Percentiles rank a stretch among this genome's conserved stretches.
phyloP scores from a whole-genome alignment of 1,284 basidiomycete genomes.

The Sporisorium scitamineum region DNA sequence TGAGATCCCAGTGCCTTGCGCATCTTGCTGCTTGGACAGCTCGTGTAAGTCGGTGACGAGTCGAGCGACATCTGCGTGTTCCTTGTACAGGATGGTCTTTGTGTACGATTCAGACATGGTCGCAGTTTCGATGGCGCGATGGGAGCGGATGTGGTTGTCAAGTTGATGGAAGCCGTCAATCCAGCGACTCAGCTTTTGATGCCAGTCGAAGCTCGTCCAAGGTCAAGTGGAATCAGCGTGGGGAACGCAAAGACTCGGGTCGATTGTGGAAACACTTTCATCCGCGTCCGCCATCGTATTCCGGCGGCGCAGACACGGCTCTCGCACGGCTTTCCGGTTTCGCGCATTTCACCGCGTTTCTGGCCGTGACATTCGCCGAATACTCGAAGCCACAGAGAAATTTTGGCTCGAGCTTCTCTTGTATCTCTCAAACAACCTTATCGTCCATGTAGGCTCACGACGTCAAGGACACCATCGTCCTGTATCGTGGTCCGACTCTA shows the following conservation, averaged over 20 bases:
- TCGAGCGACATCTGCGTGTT: constrained; percentile 20
- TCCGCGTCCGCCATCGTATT: background rate
- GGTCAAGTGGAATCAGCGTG: background rate
- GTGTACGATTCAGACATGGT: constrained; percentile 24
- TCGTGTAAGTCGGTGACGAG: constrained; percentile 36
- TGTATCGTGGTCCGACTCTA: no score
- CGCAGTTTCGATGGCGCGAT: background rate
- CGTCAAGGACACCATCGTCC: background rate
- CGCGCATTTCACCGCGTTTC: background rate
- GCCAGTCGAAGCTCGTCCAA: background rate
- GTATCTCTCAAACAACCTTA: background rate
- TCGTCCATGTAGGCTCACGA: background rate
- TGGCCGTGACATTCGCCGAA: constrained; percentile 9
- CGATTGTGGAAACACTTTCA: constrained; percentile 4
- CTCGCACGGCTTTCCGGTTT: background rate
- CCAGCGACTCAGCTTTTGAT: background rate
- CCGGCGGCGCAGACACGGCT: background rate
- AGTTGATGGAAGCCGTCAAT: background rate
- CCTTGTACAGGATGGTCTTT: constrained; percentile 23
- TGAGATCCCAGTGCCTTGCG: constrained; percentile 33
- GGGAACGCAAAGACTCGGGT: background rate
- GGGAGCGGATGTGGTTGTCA: background rate
- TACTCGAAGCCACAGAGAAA: background rate
- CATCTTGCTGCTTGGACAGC: constrained; percentile 36
- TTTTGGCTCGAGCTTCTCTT: no score